Evolutionary conservation across 768 basidiomycete species (phyloP).

Genomic region (Melanogaster broomeanus): DNA sequence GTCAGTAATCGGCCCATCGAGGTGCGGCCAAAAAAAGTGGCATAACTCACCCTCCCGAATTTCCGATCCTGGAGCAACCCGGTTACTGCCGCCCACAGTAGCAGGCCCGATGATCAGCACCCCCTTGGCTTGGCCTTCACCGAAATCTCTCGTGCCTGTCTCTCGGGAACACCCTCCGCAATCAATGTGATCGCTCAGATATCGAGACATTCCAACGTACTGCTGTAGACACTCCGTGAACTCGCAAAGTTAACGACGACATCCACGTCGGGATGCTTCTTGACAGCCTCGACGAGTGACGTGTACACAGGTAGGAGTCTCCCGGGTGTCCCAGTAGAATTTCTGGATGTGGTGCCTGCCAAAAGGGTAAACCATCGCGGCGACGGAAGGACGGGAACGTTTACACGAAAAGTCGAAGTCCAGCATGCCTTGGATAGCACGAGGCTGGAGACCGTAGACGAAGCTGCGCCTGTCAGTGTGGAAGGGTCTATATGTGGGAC

Average conservation of each 20-base stretch:
- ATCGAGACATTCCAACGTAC: too few species aligned
- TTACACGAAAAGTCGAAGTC: constrained; percentile 99
- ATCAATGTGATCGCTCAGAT: too few species aligned
- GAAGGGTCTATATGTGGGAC: constrained; percentile 89
- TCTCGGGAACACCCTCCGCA: too few species aligned
- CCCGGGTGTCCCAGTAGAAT: constrained; percentile 99
- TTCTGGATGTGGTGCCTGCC: too few species aligned
- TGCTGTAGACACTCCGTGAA: too few species aligned
- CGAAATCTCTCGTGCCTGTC: constrained; percentile 88
- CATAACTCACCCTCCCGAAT: constrained; percentile 91
- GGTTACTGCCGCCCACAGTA: constrained; percentile 99
- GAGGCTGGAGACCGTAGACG: too few species aligned
- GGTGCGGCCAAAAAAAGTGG: neutral
- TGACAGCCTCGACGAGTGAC: constrained; percentile 83
- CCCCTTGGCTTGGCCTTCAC: constrained; percentile 81
- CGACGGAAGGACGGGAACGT: too few species aligned
- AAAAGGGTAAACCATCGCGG: too few species aligned
- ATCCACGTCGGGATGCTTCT: too few species aligned
- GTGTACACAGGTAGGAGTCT: constrained; percentile 99
- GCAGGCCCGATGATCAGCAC: constrained; percentile 92
- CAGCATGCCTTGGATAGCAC: constrained; percentile 99
- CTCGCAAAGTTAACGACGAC: too few species aligned
- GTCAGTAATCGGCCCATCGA: constrained; percentile 6
- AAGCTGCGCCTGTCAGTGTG: constrained; percentile 93
- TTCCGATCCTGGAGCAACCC: constrained; percentile 99